These are phyloP conservation scores for Irpex rosettiformis DNA, from an alignment of 1,284 basidiomycete genomes.

Conservation along the genomic window DNA sequence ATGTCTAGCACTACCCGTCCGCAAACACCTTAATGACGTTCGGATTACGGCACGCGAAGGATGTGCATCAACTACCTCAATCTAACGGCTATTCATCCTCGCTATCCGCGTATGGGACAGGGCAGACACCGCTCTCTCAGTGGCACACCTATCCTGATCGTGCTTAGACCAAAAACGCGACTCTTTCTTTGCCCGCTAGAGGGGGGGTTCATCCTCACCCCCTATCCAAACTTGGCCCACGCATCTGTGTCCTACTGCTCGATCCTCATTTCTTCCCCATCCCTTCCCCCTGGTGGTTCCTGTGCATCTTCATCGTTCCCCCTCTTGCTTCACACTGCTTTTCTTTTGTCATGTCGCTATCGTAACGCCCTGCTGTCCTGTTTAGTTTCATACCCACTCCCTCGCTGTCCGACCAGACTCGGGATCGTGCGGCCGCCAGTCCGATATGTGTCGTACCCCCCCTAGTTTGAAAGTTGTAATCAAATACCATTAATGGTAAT, in stretches of 20 bases:
- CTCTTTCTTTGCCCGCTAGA: background rate
- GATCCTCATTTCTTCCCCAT: background rate
- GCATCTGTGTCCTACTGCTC: no score
- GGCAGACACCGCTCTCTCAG: constrained; percentile 37
- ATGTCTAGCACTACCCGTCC: background rate
- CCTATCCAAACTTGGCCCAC: background rate
- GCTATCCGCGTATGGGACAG: constrained; percentile 21
- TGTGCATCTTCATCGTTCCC: background rate
- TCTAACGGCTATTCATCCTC: constrained; percentile 25
- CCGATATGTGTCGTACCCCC: background rate
- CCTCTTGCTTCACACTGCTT: background rate
- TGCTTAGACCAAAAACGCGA: constrained; percentile 4
- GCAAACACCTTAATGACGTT: constrained; percentile 8
- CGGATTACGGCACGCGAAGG: constrained; percentile 12
- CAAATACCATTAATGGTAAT: background rate
- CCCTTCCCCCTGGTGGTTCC: background rate
- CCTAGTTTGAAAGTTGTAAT: background rate
- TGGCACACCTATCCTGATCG: constrained; percentile 41
- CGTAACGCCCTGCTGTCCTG: background rate
- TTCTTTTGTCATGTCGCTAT: background rate
- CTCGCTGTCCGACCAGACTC: background rate
- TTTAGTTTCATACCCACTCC: background rate
- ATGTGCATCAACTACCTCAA: constrained; percentile 23
- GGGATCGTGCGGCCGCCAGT: background rate
- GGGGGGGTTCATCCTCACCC: background rate